phyloP scores from a whole-genome alignment of 2,329 filamentous ascomycete genomes.

The Nectriaceae sp. region DNA sequence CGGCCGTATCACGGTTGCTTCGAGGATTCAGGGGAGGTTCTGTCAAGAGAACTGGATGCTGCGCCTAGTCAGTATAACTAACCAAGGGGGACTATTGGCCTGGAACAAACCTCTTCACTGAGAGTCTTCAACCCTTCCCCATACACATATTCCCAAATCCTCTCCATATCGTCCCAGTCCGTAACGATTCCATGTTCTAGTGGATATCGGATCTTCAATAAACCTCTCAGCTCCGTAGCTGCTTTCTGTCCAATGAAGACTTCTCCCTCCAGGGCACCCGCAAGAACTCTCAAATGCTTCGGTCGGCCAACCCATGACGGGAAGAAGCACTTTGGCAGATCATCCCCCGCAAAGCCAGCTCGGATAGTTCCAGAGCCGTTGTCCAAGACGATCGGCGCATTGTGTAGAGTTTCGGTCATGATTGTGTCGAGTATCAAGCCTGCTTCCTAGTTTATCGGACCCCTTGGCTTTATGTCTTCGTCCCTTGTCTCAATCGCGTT shows the following conservation, averaged over 20 bases:
- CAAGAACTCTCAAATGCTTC: slow-evolving; percentile 91
- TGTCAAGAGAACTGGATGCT: slow-evolving; percentile 94
- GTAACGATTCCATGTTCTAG: slow-evolving; percentile 98
- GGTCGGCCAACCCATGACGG: slow-evolving; percentile 95
- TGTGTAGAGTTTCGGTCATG: slow-evolving; percentile 75
- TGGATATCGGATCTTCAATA: slow-evolving; percentile 95
- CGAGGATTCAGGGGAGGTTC: slow-evolving; percentile 95
- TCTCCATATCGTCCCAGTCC: slow-evolving; percentile 99
- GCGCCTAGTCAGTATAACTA: slow-evolving; percentile 18
- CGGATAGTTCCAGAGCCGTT: slow-evolving; percentile 98
- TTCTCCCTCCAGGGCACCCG: slow-evolving; percentile 94
- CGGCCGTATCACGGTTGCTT: slow-evolving; percentile 92
- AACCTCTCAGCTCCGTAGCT: slow-evolving; percentile 84
- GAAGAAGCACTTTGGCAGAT: slow-evolving; percentile 95
- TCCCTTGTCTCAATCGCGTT: slow-evolving; percentile 21
- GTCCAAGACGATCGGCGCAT: slow-evolving; percentile 97
- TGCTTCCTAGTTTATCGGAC: slow-evolving; percentile 8
- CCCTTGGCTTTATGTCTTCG: slow-evolving; percentile 12
- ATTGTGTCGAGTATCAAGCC: slow-evolving; percentile 11
- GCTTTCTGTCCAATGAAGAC: slow-evolving; percentile 92
- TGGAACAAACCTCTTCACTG: slow-evolving; percentile 77
- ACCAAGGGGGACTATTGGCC: not conserved
- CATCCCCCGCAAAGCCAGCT: slow-evolving; percentile 94
- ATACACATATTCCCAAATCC: slow-evolving; percentile 98
- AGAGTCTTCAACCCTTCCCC: slow-evolving; percentile 93